phyloP scores from a whole-genome alignment of 331 rosid species.

The Rhamnella rubrinervis region DNA sequence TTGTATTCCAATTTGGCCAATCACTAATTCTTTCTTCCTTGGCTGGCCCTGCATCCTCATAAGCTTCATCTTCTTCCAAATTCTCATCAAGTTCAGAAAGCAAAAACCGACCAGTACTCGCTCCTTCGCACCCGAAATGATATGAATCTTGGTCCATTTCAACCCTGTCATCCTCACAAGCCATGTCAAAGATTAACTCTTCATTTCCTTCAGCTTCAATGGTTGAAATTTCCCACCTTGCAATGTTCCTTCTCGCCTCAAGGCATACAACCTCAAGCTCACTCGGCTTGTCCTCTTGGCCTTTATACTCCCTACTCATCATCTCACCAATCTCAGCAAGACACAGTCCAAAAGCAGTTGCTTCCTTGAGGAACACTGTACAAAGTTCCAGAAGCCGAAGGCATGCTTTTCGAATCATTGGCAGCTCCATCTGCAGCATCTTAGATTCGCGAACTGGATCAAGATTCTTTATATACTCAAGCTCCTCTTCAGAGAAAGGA shows the following conservation, averaged over 20 bases:
- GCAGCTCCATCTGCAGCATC: slow-evolving; percentile 75
- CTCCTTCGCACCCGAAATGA: slow-evolving; percentile 29
- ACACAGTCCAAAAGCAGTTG: slow-evolving; percentile 73
- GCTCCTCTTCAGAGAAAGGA: slow-evolving; percentile 84
- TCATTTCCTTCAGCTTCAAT: slow-evolving; percentile 37
- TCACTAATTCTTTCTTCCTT: slow-evolving; percentile 22
- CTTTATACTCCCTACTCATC: slow-evolving; percentile 73
- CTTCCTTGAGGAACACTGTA: slow-evolving; percentile 76
- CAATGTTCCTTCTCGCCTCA: slow-evolving; percentile 48
- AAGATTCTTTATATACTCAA: slow-evolving; percentile 50
- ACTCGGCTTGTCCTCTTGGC: slow-evolving; percentile 70
- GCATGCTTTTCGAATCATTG: slow-evolving; percentile 77
- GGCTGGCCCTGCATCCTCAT: slow-evolving; percentile 26
- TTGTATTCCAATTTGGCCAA: slow-evolving; percentile 10
- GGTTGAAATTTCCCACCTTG: slow-evolving; percentile 29
- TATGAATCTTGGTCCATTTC: slow-evolving; percentile 7
- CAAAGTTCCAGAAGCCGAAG: slow-evolving; percentile 70
- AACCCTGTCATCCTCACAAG: slow-evolving; percentile 31
- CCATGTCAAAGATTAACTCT: slow-evolving; percentile 51
- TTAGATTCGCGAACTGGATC: slow-evolving; percentile 69
- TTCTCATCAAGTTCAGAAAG: slow-evolving; percentile 52
- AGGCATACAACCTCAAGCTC: slow-evolving; percentile 72
- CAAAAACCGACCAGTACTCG: slow-evolving; percentile 25
- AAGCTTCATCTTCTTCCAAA: slow-evolving; percentile 36
- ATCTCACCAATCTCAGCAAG: slow-evolving; percentile 77